Base-by-base conservation (phyloP, 2,329 filamentous ascomycete species). In the Alternaria sp. region DNA sequence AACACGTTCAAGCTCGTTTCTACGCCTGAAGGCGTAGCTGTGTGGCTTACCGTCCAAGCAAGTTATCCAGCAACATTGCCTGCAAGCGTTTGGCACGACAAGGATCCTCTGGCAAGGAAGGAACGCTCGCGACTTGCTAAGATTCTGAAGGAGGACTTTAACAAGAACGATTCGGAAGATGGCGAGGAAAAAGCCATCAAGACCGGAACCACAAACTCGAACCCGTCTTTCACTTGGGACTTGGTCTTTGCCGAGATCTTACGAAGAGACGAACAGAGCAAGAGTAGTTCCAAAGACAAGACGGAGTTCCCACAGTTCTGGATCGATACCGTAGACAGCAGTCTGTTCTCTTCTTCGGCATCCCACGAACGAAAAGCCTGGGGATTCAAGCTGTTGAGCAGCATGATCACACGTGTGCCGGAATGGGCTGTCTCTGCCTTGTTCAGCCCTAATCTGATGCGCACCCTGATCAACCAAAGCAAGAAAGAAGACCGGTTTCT, bases 341-440 rank as follows among this genome's bases (percentile, higher is more conserved):
- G 91, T 9, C 85, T 97, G 4, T 97, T 98, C 77, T 90, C 92
- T 6, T 88, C 90, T 60, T 89, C 87, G 11, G 91, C 94, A 8
- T 96, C 93, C 1, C 89, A 94, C 46, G 93, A 94, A 70, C 91
- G 96, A 59, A 98, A 97, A 80, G 93, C 93, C 73, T 93, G 93
- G 79, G 96, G 96, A 0, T 95, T 98, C 80, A 89, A 94, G 73
- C 87, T 98, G 3, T 93, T 97, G 73, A 89, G 91, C 71, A 92
- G 91, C 73, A 88, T 93, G 70, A 81, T 97, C 5, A 82, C 84
- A 30, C 83, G 81, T 40, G 82, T 82, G 72, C 76, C 87, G 78
- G 67, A 78, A 66, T 67, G 83, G 76, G 60, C 86, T 85, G 70
- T 87, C 82, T 56, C 85, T 79, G 67, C 84, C 9, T 83, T 97